Conservation (phyloP, 768 basidiomycete genomes). For the Trametes cingulata region DNA sequence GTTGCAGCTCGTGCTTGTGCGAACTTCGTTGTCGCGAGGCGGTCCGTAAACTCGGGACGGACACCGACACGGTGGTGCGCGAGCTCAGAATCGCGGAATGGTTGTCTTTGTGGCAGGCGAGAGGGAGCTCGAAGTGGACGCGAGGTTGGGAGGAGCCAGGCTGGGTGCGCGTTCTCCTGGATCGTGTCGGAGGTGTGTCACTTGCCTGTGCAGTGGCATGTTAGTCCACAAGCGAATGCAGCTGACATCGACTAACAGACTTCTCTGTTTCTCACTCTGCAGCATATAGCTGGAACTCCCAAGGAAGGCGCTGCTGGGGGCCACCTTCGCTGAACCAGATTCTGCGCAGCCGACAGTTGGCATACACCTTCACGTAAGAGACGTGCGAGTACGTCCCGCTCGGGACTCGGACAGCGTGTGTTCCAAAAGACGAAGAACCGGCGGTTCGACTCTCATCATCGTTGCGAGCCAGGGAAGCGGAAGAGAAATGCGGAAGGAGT, state of each 20-base stretch:
- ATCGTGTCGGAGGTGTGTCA: no score
- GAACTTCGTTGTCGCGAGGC: no score
- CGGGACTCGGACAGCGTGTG: slow-evolving; percentile 40
- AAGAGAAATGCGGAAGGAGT: slow-evolving; percentile 62
- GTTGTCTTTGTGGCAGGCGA: no score
- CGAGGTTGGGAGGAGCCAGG: no score
- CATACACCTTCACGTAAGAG: slow-evolving; percentile 74
- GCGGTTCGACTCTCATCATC: slow-evolving; percentile 23
- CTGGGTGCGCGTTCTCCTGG: no score
- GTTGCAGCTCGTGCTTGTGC: no score
- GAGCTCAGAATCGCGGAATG: no score
- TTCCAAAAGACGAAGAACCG: neutral
- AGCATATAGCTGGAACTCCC: slow-evolving; percentile 74
- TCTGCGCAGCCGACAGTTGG: slow-evolving; percentile 72
- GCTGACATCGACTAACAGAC: neutral
- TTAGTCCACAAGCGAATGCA: no score
- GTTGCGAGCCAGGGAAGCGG: slow-evolving; percentile 37
- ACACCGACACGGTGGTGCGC: no score
- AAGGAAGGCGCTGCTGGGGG: slow-evolving; percentile 55
- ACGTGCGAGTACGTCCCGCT: slow-evolving; percentile 62
- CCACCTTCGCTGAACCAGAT: slow-evolving; percentile 72
- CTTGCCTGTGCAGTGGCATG: no score
- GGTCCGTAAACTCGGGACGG: no score
- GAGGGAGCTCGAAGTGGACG: no score
- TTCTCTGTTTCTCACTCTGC: neutral